Evolutionary conservation across 768 basidiomycete species (phyloP), one percentile per base, ranked within the genome.

Genomic region (Ephemerocybe angulata): DNA sequence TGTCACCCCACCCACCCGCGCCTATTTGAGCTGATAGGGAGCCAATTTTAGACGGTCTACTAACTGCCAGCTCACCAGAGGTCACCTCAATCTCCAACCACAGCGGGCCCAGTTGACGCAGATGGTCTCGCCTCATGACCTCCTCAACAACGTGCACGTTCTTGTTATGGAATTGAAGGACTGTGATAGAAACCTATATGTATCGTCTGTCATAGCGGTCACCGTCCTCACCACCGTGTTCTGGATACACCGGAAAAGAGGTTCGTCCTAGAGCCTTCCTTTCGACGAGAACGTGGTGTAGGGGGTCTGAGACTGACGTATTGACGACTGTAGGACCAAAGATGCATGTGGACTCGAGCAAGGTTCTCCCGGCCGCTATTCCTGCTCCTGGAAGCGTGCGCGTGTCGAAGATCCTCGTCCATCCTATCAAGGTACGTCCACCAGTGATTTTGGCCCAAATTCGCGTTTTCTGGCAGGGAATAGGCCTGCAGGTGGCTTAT

Each of bases 361-460:
- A n/a, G n/a, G n/a, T n/a, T n/a, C n/a, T n/a, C n/a, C 59, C 46
- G 69, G 63, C 33, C 67, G 30, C 15, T 3, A 6, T 35, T n/a
- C 48, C 48, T 31, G 17, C 30, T 31, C 30, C 48, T 50, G 70
- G 68, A 21, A 59, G 70, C 25, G 71, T 78, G 15, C 72, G 63
- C 12, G 80, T 87, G 22, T 76, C 80, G 0, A 83, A 80, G 64
- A 79, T 88, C 21, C 58, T 86, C 31, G 61, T 88, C 2, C 86
- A 88, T 62, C 86, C 86, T 37, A 84, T 88, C 70, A 88, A 88
- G 76, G 86, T 81, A 43, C 58, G 67, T 22, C 13, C 17, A 17
- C n/a, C 38, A 40, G 22, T 13, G 17, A 6, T 27, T 29, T 11
- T n/a, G 11, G 46, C 21, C 25, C 25, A 13, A 21, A 24, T 3